Evolutionary conservation across 495 filamentous ascomycete species (phyloP), one percentile per base, ranked within the genome.

Genomic region (Thermothielavioides terrestris): DNA sequence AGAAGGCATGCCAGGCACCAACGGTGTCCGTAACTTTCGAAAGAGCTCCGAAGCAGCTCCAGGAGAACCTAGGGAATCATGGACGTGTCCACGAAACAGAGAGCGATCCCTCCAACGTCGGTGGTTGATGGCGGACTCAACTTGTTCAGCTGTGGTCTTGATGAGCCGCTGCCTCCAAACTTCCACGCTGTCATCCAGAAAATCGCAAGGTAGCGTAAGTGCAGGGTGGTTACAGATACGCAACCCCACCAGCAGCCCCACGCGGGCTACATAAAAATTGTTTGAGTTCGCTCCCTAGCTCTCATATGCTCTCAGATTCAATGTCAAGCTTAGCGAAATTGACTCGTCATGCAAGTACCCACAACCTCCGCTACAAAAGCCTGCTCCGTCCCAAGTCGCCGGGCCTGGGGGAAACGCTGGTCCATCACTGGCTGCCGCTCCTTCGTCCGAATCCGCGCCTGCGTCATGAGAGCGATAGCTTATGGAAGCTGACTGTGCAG

Each of bases 101-200:
- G n/a, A n/a, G n/a, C n/a, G n/a, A n/a, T n/a, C n/a, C n/a, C n/a
- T n/a, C n/a, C n/a, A n/a, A n/a, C n/a, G n/a, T n/a, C n/a, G n/a
- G n/a, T n/a, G 14, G 18, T 8, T 52, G 47, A 39, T 42, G 53
- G 25, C 27, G 35, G 32, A 23, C 40, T 45, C 42, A 6, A 34
- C 12, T 34, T 42, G 15, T 42, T 32, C 37, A 39, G 18, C 47
- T n/a, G n/a, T n/a, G n/a, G n/a, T n/a, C n/a, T n/a, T n/a, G n/a
- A n/a, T n/a, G n/a, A 8, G 14, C 27, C 32, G 42, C 46, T 52
- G 53, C 48, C 48, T 42, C 44, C 42, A 51, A 59, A 64, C 55
- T 57, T 64, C 63, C 63, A 66, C 63, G 61, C 42, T 66, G 63
- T 55, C 63, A 60, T 62, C 46, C 52, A 20, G 18, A 42, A 11